phyloP scores from a whole-genome alignment of 2,329 filamentous ascomycete genomes.

The Xylaria sp. region DNA sequence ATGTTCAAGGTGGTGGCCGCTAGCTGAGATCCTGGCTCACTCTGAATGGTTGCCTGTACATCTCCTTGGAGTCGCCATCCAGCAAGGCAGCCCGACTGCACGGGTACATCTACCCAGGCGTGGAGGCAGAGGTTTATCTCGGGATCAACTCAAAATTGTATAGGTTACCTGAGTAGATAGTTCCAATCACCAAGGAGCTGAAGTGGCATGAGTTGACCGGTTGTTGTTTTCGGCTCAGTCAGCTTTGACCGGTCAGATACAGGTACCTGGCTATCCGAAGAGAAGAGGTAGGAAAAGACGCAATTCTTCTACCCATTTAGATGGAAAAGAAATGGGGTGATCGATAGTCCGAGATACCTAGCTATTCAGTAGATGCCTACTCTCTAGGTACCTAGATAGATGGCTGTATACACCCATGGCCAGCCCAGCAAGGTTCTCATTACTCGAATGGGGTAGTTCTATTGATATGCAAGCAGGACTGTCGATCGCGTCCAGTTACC shows the following conservation, averaged over 20 bases:
- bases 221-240: slow-evolving; percentile 12
- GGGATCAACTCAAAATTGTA: slow-evolving; percentile 4
- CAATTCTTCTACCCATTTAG: slow-evolving; percentile 7
- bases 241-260: slow-evolving; percentile 18
- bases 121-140: slow-evolving; percentile 2
- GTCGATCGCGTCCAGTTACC: slow-evolving; percentile 24
- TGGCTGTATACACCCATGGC: neutral
- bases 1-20: neutral
- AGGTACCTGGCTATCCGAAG: slow-evolving; percentile 2
- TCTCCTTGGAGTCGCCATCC: slow-evolving; percentile 6
- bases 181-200: neutral
- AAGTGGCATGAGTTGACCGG: slow-evolving; percentile 21
- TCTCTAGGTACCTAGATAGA: neutral
- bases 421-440: slow-evolving; percentile 16
- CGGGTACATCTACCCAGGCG: neutral
- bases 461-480: slow-evolving; percentile 12
- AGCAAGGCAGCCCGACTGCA: slow-evolving; percentile 16
- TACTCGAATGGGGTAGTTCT: slow-evolving; percentile 7
- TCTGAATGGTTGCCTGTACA: slow-evolving; percentile 4
- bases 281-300: slow-evolving; percentile 1
- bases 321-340: slow-evolving; percentile 7
- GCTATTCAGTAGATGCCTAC: neutral
- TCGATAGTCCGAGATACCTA: neutral
- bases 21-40: neutral
- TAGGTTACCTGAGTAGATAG: neutral